phyloP scores from a whole-genome alignment of 73 alveolate species.

The Tetrahymena malaccensis region DNA sequence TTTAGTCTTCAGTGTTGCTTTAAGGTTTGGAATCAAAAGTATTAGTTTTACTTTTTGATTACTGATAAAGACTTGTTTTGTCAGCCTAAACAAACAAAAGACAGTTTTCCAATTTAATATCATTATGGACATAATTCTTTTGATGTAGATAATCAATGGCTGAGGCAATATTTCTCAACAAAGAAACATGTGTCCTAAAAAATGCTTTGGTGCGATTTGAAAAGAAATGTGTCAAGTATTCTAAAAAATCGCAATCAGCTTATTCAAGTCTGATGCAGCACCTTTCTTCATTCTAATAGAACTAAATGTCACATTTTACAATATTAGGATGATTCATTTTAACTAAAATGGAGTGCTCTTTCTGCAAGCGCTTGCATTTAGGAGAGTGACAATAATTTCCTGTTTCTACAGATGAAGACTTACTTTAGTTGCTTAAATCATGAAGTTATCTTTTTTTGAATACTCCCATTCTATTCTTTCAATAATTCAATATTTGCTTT shows the following conservation, averaged over 20 bases:
- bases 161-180: not conserved
- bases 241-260: not conserved
- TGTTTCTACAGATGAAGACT: not conserved
- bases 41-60: not conserved
- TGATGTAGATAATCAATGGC: not conserved
- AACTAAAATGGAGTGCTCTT: not conserved
- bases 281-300: not conserved
- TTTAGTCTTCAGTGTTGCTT: not conserved
- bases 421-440: not conserved
- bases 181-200: not conserved
- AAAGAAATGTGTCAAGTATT: not conserved
- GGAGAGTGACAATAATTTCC: not conserved
- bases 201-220: not conserved
- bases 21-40: not conserved
- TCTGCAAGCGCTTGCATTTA: not conserved
- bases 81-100: not conserved
- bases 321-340: not conserved
- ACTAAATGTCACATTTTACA: not conserved
- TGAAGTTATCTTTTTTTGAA: not conserved
- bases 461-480: not conserved
- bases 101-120: not conserved
- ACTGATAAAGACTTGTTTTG: not conserved
- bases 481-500: not conserved
- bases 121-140: not conserved
- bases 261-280: not conserved